Percentiles rank a stretch among this genome's conserved stretches.
Conservation (phyloP, 129 eudicot species). For the Calendula officinalis region DNA sequence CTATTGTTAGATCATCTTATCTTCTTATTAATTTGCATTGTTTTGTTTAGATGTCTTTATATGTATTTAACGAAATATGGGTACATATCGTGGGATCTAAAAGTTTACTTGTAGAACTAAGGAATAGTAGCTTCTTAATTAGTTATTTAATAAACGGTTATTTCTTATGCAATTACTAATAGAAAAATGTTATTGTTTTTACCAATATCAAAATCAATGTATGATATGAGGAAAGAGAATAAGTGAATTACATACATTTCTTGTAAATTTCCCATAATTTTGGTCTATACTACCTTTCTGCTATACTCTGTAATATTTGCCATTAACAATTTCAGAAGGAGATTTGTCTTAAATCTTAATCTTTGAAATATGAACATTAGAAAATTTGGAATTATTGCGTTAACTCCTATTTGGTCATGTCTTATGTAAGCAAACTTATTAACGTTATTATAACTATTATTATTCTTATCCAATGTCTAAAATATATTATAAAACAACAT, state of each 20-base stretch:
- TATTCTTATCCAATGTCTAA: constrained; percentile 6
- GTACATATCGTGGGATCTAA: neutral
- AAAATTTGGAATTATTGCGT: neutral
- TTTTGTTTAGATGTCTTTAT: constrained; percentile 8
- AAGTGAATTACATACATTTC: too few species aligned
- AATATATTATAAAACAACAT: neutral
- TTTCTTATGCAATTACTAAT: too few species aligned
- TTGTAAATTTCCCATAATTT: too few species aligned
- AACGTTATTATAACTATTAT: neutral
- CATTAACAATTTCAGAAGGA: neutral
- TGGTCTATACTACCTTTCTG: too few species aligned
- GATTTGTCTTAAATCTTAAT: neutral
- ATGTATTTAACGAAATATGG: neutral
- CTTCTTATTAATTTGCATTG: neutral
- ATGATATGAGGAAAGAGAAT: too few species aligned
- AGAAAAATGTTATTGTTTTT: too few species aligned
- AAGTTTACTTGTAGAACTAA: neutral
- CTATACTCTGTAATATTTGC: neutral
- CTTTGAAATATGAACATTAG: neutral
- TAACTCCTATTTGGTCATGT: constrained; percentile 5
- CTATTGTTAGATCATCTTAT: constrained; percentile 8
- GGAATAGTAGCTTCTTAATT: neutral
- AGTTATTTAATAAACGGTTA: neutral
- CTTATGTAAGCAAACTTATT: constrained; percentile 19
- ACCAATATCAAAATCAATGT: too few species aligned